Conservation (phyloP, 352 stramenopile genomes). For the Nothophytophthora sp. region DNA sequence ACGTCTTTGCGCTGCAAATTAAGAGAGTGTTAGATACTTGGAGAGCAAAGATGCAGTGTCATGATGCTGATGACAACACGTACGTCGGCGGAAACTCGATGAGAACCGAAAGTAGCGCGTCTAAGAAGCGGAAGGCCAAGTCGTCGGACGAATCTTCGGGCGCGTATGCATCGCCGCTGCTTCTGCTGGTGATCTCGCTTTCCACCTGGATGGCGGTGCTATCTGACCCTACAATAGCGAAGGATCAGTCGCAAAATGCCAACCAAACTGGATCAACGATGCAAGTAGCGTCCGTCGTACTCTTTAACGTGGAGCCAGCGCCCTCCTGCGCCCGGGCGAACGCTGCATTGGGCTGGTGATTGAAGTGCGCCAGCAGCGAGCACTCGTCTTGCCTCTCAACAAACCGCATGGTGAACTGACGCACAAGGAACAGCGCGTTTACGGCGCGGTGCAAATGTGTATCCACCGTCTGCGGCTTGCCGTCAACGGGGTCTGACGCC, state of each 20-base stretch:
- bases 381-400: conserved; percentile 69
- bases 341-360: conserved; percentile 23
- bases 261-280: neutral
- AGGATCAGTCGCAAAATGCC: neutral
- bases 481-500: conserved; percentile 10
- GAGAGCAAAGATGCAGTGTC: neutral
- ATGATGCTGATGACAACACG: conserved; percentile 8
- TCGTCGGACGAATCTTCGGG: conserved; percentile 43
- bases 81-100: conserved; percentile 70
- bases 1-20: conserved; percentile 33
- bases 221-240: conserved; percentile 5
- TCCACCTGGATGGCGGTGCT: conserved; percentile 37
- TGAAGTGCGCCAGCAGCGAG: conserved; percentile 67
- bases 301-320: conserved; percentile 4
- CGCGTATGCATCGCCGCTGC: conserved; percentile 2
- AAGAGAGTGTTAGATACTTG: neutral
- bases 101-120: conserved; percentile 53
- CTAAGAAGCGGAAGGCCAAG: conserved; percentile 67
- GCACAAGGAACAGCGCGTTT: conserved; percentile 77
- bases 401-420: conserved; percentile 74
- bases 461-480: conserved; percentile 43
- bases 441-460: conserved; percentile 49
- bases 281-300: conserved; percentile 7
- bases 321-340: neutral
- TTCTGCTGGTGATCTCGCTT: conserved; percentile 3